Evolutionary conservation across 2,329 filamentous ascomycete genomes (phyloP), one percentile per base, ranked within the genome.

Genomic region (Clarireedia monteithiana): DNA sequence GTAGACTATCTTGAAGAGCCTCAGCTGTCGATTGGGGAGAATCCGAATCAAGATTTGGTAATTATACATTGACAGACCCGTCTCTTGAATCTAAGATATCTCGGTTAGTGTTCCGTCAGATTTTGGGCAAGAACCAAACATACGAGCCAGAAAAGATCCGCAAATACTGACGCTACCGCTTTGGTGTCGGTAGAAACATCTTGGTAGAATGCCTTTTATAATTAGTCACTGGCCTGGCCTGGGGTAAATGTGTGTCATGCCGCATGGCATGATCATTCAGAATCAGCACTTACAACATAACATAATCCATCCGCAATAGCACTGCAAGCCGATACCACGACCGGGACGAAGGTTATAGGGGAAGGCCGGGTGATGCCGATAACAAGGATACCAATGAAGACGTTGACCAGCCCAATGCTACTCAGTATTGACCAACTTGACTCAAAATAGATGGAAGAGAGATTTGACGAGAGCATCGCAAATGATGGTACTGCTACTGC

Each of bases 21-120:
- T 66, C 59, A 69, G 67, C 15, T 64, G 64, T n/a, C 61, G 62
- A 50, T 75, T 73, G 55, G 73, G 74, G 0, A 82, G 69, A n/a
- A 80, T 73, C 27, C 76, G 73, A 15, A 71, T 74, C 0, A 82
- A 70, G 55, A 80, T 79, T 38, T 78, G 71, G 62, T 79, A 81
- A 54, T 78, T 79, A 52, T 75, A 76, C 50, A 76, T 73, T 0
- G 73, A 75, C 30, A 75, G 52, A 0, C 73, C 73, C 3, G 72
- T 73, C 65, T 75, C 74, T 66, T 75, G 73, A 34, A 75, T 61
- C 73, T 74, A 46, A 39, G 40, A 24, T 14, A 14, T 51, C 34
- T 57, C 4, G 26, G 48, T 42, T 42, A 20, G 15, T 42, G n/a
- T 14, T 42, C 39, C 14, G 15, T n/a, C 15, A 9, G 10, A 12